Evolutionary conservation across 2,329 filamentous ascomycete species (phyloP), one percentile per base, ranked within the genome.

Genomic region (Penicillium polonicum): DNA sequence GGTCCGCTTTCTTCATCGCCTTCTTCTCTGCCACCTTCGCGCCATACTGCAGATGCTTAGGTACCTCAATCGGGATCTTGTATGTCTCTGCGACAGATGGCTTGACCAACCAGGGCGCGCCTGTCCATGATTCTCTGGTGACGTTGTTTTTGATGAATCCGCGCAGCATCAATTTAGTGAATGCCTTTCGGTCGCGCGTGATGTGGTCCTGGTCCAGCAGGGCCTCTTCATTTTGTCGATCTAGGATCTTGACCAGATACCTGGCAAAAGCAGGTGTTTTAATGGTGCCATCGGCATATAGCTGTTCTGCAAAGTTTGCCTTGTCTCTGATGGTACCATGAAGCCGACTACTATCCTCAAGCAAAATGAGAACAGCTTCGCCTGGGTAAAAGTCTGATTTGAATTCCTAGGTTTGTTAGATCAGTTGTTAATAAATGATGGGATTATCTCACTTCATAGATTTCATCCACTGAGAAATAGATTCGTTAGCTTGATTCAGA

Each of bases 71-170:
- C 60, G 91, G 88, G 61, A 99, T 94, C 61, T 91, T 88, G 74
- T 94, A 96, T 61, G 88, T 83, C 45, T 86, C 85, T 1, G 94
- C 94, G 58, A 96, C 87, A 53, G 91, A 87, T 36, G 89, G 84
- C 76, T 95, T 97, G 19, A 97, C 93, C 55, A 96, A 79, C 94
- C 94, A 99, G 0, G 94, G 93, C 0, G 94, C 94, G n/a, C 93
- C 93, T 60, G 87, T 93, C 91, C 92, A 97, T 4, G 91, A 85
- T 70, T 97, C 94, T 60, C 93, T 82, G 2, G 88, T 89, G n/a
- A 97, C 89, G 0, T 92, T 94, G 74, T 95, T 92, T 72, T 96
- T 96, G 63, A 99, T 90, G 65, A 97, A 99, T 6, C 92, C 91
- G 35, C 93, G 87, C 41, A 99, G 81, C 73, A 97, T 92, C 48